phyloP scores from a whole-genome alignment of 2,329 filamentous ascomycete genomes.

The Bipolaris oryzae region DNA sequence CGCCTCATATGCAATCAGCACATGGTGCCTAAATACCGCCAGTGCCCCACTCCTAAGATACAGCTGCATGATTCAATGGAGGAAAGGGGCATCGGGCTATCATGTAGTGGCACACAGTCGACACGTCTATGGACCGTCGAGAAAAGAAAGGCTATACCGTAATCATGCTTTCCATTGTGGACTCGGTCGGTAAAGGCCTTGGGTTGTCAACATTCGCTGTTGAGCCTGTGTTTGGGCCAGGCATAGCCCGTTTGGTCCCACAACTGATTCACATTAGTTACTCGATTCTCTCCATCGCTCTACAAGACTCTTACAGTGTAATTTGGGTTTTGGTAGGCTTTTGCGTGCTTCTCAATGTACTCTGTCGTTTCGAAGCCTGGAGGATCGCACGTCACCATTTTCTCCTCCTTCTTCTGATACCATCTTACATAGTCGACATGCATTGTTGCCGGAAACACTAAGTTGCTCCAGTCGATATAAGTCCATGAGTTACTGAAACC shows the following conservation, averaged over 20 bases:
- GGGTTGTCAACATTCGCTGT: conserved; percentile 46
- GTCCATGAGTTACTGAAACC: conserved; percentile 60
- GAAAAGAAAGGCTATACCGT: background rate
- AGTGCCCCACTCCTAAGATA: background rate
- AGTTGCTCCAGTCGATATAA: conserved; percentile 52
- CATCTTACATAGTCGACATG: conserved; percentile 61
- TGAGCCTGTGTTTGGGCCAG: conserved; percentile 54
- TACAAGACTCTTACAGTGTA: conserved; percentile 51
- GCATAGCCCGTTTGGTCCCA: conserved; percentile 43
- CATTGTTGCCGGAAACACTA: conserved; percentile 60
- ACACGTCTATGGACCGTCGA: background rate
- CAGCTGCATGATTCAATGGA: background rate
- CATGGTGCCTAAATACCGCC: conserved; percentile 10
- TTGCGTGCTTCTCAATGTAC: conserved; percentile 56
- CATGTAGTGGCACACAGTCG: background rate
- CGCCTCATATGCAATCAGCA: conserved; percentile 10
- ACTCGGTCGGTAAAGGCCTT: background rate
- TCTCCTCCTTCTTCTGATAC: conserved; percentile 58
- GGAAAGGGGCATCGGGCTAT: background rate
- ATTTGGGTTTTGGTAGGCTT: conserved; percentile 59
- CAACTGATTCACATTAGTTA: conserved; percentile 25
- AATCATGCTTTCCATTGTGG: background rate
- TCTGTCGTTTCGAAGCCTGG: conserved; percentile 59
- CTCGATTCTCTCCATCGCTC: too few relatives aligned
- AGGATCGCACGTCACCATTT: conserved; percentile 61